A percentile compares a stretch with the other conserved stretches of the same genome.
These are phyloP conservation scores for Podila clonocystis DNA, from an alignment of 192 early-diverging fungal genomes.

Conservation along the genomic window DNA sequence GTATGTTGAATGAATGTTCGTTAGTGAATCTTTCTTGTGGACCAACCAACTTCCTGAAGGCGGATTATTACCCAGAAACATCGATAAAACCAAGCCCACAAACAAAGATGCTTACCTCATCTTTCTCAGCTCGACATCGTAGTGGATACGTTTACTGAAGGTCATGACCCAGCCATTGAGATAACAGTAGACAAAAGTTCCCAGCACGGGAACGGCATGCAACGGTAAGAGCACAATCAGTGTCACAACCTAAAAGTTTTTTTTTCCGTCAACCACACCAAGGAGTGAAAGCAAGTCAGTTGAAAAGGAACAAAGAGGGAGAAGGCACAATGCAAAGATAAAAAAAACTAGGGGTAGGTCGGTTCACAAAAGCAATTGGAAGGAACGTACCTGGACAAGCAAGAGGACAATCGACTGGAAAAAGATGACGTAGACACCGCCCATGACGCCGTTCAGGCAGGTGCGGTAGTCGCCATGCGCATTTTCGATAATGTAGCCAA, in stretches of 20 bases:
- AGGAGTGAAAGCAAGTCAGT: conserved; percentile 18
- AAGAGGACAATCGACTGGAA: conserved; percentile 47
- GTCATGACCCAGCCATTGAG: conserved; percentile 65
- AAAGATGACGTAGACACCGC: conserved; percentile 25
- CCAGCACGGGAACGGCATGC: conserved; percentile 65
- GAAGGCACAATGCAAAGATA: conserved; percentile 40
- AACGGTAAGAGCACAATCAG: conserved; percentile 67
- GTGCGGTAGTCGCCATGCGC: conserved; percentile 48
- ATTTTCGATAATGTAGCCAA: conserved; percentile 54
- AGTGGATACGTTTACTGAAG: conserved; percentile 60
- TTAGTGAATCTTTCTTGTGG: not conserved
- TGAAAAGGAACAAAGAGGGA: conserved; percentile 19
- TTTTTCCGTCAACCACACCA: not conserved
- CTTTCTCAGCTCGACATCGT: conserved; percentile 62
- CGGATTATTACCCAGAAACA: not conserved
- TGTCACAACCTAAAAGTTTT: conserved; percentile 50
- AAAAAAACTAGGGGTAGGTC: conserved; percentile 1
- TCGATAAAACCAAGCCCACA: not conserved
- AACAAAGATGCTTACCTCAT: conserved; percentile 9
- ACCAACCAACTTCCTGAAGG: not conserved
- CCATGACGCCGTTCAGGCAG: conserved; percentile 33
- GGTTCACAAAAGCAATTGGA: conserved; percentile 6
- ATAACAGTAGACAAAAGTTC: conserved; percentile 64
- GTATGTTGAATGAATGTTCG: not conserved
- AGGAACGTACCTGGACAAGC: conserved; percentile 27